A percentile compares a stretch with the other conserved stretches of the same genome.
These are phyloP conservation scores for Leishmania major DNA, from an alignment of 208 protist genomes.

Conservation along the genomic window DNA sequence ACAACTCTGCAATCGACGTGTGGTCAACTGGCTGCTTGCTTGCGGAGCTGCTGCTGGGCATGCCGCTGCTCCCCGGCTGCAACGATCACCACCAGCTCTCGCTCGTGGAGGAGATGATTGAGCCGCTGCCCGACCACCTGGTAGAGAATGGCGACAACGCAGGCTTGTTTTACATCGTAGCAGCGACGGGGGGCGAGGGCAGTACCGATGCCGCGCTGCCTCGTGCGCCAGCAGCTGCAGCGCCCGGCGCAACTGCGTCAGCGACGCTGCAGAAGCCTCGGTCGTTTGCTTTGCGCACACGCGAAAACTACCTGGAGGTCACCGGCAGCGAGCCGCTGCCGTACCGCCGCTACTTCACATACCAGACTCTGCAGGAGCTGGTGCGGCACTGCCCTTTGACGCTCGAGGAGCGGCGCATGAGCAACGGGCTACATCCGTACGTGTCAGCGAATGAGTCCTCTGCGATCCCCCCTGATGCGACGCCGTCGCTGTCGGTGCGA, in stretches of 20 bases:
- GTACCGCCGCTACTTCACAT: slow-evolving; percentile 68
- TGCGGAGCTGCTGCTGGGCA: slow-evolving; percentile 94
- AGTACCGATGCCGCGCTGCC: neutral
- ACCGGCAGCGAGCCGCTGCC: slow-evolving; percentile 38
- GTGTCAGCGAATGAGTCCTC: slow-evolving; percentile 20
- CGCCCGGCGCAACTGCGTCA: neutral
- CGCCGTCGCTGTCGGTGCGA: slow-evolving; percentile 25
- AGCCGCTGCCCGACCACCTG: slow-evolving; percentile 74
- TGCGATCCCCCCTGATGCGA: slow-evolving; percentile 17
- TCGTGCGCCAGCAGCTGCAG: neutral
- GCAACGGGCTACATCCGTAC: slow-evolving; percentile 48
- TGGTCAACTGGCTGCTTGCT: slow-evolving; percentile 98
- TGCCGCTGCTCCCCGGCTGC: slow-evolving; percentile 94
- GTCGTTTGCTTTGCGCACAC: slow-evolving; percentile 13
- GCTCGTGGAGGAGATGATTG: slow-evolving; percentile 95
- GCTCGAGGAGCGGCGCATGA: slow-evolving; percentile 65
- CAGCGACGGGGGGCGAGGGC: neutral
- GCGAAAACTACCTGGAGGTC: slow-evolving; percentile 28
- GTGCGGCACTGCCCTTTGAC: slow-evolving; percentile 69
- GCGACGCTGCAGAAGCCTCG: neutral
- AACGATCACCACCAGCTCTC: slow-evolving; percentile 94
- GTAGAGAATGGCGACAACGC: slow-evolving; percentile 51
- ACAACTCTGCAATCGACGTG: slow-evolving; percentile 95
- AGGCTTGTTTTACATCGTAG: slow-evolving; percentile 45
- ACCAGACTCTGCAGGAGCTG: slow-evolving; percentile 68